These are phyloP conservation scores for Amesomyces nigricolor DNA, from an alignment of 2,329 filamentous ascomycete species.

Conservation along the genomic window DNA sequence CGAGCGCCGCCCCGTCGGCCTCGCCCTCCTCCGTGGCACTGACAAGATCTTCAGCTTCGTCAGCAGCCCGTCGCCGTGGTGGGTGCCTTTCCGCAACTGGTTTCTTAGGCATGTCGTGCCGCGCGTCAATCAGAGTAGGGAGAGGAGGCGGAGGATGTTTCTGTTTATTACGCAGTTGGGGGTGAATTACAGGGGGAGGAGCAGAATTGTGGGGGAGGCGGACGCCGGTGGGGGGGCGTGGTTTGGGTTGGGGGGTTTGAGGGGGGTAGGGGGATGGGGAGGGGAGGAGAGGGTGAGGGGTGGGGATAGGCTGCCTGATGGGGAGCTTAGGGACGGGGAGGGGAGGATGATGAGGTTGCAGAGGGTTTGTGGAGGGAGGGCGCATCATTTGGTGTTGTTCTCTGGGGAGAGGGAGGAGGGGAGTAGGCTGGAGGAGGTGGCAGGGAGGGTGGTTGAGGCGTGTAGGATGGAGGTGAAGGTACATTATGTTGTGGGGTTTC, in stretches of 20 bases:
- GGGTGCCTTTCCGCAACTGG: constrained; percentile 35
- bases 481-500: constrained; percentile 15
- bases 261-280: constrained; percentile 31
- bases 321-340: constrained; percentile 23
- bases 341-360: constrained; percentile 25
- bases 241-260: constrained; percentile 33
- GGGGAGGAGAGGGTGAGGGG: constrained; percentile 31
- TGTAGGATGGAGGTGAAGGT: constrained; percentile 17
- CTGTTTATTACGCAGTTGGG: constrained; percentile 38
- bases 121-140: constrained; percentile 26
- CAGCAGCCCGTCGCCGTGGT: constrained; percentile 33
- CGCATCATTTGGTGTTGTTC: constrained; percentile 33
- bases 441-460: constrained; percentile 15
- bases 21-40: constrained; percentile 37
- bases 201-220: constrained; percentile 33
- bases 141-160: constrained; percentile 28
- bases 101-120: constrained; percentile 37
- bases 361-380: constrained; percentile 25
- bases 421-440: constrained; percentile 16
- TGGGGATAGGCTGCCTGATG: constrained; percentile 43
- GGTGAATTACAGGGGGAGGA: constrained; percentile 39
- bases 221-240: constrained; percentile 4
- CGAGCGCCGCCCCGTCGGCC: constrained; percentile 36
- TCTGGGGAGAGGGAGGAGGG: constrained; percentile 19
- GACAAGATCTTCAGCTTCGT: constrained; percentile 38